Base-by-base conservation (phyloP, 805 yeast genomes). In the Saccharomycopsis sp. region DNA sequence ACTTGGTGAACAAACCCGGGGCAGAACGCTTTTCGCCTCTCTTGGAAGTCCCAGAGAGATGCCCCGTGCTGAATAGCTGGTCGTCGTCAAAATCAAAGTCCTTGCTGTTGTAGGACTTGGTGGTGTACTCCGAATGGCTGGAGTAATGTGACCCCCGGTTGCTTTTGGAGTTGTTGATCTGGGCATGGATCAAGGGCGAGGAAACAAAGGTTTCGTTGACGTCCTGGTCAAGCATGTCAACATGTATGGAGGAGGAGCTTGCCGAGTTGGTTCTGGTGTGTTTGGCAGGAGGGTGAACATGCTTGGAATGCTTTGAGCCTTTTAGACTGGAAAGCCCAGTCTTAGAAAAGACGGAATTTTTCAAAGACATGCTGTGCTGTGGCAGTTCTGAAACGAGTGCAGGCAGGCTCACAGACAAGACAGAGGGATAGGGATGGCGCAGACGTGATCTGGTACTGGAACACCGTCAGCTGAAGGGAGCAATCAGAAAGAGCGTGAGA, bases 1-100 rank as follows among this genome's bases (percentile, higher is more conserved):
- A 23, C 29, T 55, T 58, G 8, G 61, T 58, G 53, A 58, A 56
- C 20, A 54, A 16, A 18, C 54, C 18, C 4, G 50, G 48, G n/a
- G 41, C 51, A 24, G 50, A 44, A 44, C 7, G 21, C 21, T 44
- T 44, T 18, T 44, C 21, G 21, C 7, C 21, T 20, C 21, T 44
- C 16, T n/a, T 44, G 21, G 48, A n/a, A 12, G 18, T 44, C 8
- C 16, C 16, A 5, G 18, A 16, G 7, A 18, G 48, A 18, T 44
- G 21, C 7, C 21, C 21, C 8, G 18, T 44, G 16, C 48, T 44
- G 21, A 44, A 16, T 12, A 16, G 18, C 21, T 16, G 21, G 21
- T 44, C 48, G 16, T 44, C 48, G 48, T 44, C 48, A 44, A 44
- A 44, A 44, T 44, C 48, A 44, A 44, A 44, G 48, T 44, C 48